These are phyloP conservation scores for Backusella tarrabulga DNA, from an alignment of 192 early-diverging fungal genomes.

Conservation along the genomic window DNA sequence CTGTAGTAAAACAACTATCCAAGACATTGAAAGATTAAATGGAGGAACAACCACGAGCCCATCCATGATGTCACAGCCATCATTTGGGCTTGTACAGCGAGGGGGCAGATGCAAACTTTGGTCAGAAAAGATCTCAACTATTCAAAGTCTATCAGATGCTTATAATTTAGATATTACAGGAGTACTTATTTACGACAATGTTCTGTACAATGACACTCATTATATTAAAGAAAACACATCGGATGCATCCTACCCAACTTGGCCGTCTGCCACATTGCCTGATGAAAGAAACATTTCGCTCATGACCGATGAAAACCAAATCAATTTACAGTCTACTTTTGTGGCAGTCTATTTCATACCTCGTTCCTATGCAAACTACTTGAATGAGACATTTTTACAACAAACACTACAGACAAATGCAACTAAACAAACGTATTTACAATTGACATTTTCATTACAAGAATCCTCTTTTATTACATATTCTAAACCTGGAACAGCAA, in stretches of 20 bases:
- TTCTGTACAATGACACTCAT: slow-evolving; percentile 12
- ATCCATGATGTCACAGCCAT: slow-evolving; percentile 17
- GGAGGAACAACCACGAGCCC: neutral
- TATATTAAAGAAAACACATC: neutral
- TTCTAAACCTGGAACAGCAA: neutral
- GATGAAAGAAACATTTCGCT: slow-evolving; percentile 9
- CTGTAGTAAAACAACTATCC: slow-evolving; percentile 13
- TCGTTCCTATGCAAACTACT: neutral
- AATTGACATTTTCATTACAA: slow-evolving; percentile 13
- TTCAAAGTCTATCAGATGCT: slow-evolving; percentile 10
- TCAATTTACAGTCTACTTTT: slow-evolving; percentile 5
- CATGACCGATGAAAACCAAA: slow-evolving; percentile 24
- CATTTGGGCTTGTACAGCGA: slow-evolving; percentile 21
- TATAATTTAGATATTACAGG: slow-evolving; percentile 11
- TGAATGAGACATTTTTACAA: neutral
- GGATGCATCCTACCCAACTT: slow-evolving; percentile 1
- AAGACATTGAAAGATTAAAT: slow-evolving; percentile 12
- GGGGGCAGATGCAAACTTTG: slow-evolving; percentile 21
- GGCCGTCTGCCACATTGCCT: neutral
- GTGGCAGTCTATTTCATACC: slow-evolving; percentile 33
- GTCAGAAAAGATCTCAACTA: slow-evolving; percentile 22
- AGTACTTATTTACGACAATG: slow-evolving; percentile 25
- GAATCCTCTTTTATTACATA: slow-evolving; percentile 5
- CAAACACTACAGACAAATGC: neutral
- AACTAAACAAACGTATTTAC: slow-evolving; percentile 12